phyloP scores from a whole-genome alignment of 2,329 filamentous ascomycete genomes.

The Epicoccum sorghinum region DNA sequence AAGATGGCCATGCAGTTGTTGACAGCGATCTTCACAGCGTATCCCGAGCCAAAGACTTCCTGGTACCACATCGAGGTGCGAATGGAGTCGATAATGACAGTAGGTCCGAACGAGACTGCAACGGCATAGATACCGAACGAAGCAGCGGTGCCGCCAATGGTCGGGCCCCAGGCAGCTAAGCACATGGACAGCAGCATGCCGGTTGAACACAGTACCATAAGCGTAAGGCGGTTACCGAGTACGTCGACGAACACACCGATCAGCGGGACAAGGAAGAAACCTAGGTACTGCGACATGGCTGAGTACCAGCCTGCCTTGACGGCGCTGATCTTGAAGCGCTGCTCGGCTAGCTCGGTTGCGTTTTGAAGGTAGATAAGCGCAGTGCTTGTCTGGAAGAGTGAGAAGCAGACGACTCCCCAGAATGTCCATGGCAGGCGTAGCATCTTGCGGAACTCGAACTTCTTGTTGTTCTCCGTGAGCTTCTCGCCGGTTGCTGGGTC shows the following conservation, averaged over 20 bases:
- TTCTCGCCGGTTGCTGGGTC: conserved; percentile 65
- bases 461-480: conserved; percentile 65
- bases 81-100: conserved; percentile 65
- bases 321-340: conserved; percentile 62
- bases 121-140: conserved; percentile 66
- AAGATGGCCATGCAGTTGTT: conserved; percentile 70
- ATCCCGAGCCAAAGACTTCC: conserved; percentile 65
- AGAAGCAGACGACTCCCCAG: conserved; percentile 62
- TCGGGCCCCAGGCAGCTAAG: conserved; percentile 60
- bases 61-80: conserved; percentile 66
- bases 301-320: conserved; percentile 67
- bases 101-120: conserved; percentile 61
- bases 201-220: conserved; percentile 54
- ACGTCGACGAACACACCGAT: conserved; percentile 64
- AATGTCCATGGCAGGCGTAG: conserved; percentile 65
- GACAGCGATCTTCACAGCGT: conserved; percentile 65
- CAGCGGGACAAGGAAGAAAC: conserved; percentile 64
- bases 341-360: conserved; percentile 65
- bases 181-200: conserved; percentile 62
- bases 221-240: conserved; percentile 58
- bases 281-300: conserved; percentile 60
- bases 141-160: conserved; percentile 60
- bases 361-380: conserved; percentile 63
- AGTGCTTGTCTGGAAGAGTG: conserved; percentile 64
- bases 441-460: conserved; percentile 62